Evolutionary conservation across 139 green algal species (phyloP).

Genomic region (Volvox reticuliferus): DNA sequence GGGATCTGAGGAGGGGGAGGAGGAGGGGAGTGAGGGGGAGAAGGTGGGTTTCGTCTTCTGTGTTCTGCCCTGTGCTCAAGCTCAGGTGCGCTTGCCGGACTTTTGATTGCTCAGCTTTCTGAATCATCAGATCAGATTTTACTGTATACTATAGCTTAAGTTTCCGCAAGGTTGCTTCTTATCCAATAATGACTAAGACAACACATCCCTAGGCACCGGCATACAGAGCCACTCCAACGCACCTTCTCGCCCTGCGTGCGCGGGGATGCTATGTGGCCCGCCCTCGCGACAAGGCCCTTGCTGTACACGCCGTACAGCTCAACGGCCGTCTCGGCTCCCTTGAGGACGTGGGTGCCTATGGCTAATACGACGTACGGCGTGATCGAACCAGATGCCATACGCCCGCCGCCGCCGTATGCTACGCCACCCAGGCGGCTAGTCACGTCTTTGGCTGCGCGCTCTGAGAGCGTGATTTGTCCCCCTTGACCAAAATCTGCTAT

Average conservation of each 20-base stretch:
- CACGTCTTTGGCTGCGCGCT: background rate
- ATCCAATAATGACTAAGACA: too few species aligned
- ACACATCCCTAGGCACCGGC: too few species aligned
- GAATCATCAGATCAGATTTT: too few species aligned
- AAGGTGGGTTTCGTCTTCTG: too few species aligned
- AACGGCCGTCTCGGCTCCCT: background rate
- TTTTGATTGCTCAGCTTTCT: too few species aligned
- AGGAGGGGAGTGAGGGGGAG: too few species aligned
- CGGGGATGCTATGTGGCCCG: background rate
- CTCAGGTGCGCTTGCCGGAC: too few species aligned
- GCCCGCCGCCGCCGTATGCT: background rate
- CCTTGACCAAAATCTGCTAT: conserved; percentile 36
- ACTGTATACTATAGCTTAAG: too few species aligned
- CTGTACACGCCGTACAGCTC: background rate
- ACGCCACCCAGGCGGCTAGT: background rate
- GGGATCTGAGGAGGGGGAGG: background rate
- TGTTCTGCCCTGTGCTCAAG: too few species aligned
- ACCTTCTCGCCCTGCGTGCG: background rate
- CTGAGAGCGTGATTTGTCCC: conserved; percentile 35
- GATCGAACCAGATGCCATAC: background rate
- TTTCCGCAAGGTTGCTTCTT: too few species aligned
- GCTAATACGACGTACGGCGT: background rate
- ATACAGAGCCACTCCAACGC: too few species aligned
- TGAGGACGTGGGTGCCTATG: background rate
- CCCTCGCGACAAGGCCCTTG: background rate